Percentiles rank a stretch among this genome's conserved stretches.
Evolutionary conservation across 495 filamentous ascomycete genomes (phyloP).

Genomic region (Bacidia gigantensis): DNA sequence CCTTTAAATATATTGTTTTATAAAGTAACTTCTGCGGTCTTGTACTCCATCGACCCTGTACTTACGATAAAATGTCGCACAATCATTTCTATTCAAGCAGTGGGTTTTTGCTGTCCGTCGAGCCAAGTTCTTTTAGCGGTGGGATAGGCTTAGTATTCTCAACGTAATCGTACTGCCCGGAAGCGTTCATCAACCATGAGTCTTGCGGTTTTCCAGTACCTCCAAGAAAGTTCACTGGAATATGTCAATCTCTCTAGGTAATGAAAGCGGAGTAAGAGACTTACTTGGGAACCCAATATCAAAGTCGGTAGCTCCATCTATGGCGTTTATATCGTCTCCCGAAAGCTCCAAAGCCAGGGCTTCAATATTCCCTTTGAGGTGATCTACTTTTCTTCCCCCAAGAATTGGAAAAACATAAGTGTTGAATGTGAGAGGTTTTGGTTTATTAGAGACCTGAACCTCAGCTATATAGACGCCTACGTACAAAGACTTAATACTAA

Average conservation of each 20-base stretch:
- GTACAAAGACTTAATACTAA: too few relatives aligned
- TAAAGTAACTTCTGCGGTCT: too few relatives aligned
- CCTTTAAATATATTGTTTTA: too few relatives aligned
- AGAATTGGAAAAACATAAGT: conserved; percentile 65
- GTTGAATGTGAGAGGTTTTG: too few relatives aligned
- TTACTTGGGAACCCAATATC: conserved; percentile 47
- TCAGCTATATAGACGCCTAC: too few relatives aligned
- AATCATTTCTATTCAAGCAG: too few relatives aligned
- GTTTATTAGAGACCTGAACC: too few relatives aligned
- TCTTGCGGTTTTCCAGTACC: conserved; percentile 28
- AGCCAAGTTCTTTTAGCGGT: not conserved
- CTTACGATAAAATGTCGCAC: too few relatives aligned
- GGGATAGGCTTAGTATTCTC: conserved; percentile 19
- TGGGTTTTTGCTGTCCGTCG: not conserved
- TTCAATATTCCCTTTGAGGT: conserved; percentile 55
- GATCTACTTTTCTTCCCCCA: conserved; percentile 49
- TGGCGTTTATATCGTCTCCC: conserved; percentile 48
- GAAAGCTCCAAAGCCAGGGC: conserved; percentile 43
- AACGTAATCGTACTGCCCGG: conserved; percentile 35
- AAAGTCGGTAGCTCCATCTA: conserved; percentile 47
- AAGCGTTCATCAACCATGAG: conserved; percentile 27
- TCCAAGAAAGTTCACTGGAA: conserved; percentile 29
- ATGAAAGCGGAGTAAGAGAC: not conserved
- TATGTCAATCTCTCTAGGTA: not conserved
- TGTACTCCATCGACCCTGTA: too few relatives aligned